Conservation (phyloP, 2,329 filamentous ascomycete species). For the Penicillium brasilianum region DNA sequence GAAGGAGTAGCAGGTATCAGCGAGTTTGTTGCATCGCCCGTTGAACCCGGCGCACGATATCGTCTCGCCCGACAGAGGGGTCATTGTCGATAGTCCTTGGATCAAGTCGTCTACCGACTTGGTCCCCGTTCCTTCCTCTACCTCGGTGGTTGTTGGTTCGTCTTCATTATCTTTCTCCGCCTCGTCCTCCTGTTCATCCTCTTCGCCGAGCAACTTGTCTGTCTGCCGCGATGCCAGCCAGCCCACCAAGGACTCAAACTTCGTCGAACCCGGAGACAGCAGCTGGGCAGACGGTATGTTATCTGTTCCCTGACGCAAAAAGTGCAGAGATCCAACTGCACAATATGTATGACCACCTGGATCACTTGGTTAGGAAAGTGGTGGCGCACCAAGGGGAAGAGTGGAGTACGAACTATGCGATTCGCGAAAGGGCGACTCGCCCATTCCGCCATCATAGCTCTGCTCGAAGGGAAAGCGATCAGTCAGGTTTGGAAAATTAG, state of each 20-base stretch:
- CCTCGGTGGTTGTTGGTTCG: conserved; percentile 6
- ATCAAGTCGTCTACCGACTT: conserved; percentile 34
- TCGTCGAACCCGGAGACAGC: conserved; percentile 34
- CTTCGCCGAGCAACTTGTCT: conserved; percentile 51
- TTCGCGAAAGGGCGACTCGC: conserved; percentile 78
- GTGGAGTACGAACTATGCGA: conserved; percentile 69
- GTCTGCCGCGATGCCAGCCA: conserved; percentile 72
- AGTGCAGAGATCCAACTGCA: conserved; percentile 75
- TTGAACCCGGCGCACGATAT: conserved; percentile 76
- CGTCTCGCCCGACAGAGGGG: conserved; percentile 32
- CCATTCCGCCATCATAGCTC: conserved; percentile 85
- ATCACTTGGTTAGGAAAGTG: conserved; percentile 31
- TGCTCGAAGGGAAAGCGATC: conserved; percentile 45
- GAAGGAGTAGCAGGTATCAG: conserved; percentile 95
- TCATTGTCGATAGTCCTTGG: conserved; percentile 34
- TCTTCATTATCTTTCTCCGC: conserved; percentile 23
- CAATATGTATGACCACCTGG: conserved; percentile 90
- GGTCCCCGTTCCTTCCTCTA: conserved; percentile 15
- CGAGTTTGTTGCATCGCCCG: conserved; percentile 85
- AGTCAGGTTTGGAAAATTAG: not conserved
- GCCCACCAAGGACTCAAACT: conserved; percentile 46
- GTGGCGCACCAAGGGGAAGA: conserved; percentile 8
- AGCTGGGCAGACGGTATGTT: conserved; percentile 29
- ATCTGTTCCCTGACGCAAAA: conserved; percentile 68
- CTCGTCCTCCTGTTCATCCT: conserved; percentile 32